These are phyloP conservation scores for Mycosphaerella sp. DNA, from an alignment of 2,329 filamentous ascomycete species.

Conservation along the genomic window DNA sequence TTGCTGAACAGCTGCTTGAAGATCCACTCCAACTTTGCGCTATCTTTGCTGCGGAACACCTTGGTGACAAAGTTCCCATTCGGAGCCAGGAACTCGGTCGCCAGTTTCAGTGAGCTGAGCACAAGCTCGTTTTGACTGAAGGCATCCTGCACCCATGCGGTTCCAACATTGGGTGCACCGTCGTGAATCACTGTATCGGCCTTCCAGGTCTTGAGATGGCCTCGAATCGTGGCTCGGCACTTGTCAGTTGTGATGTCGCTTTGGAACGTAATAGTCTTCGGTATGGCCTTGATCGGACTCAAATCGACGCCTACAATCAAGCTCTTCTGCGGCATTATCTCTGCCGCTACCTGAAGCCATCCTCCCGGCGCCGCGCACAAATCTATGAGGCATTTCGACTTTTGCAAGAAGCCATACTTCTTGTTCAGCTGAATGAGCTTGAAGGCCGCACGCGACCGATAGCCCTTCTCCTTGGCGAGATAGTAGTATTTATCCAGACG, in stretches of 20 bases:
- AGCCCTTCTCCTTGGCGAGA: slow-evolving; percentile 97
- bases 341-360: slow-evolving; percentile 94
- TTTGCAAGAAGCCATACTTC: slow-evolving; percentile 96
- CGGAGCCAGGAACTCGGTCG: slow-evolving; percentile 83
- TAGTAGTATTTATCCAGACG: slow-evolving; percentile 99
- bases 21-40: slow-evolving; percentile 92
- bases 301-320: slow-evolving; percentile 94
- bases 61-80: slow-evolving; percentile 96
- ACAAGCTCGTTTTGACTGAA: slow-evolving; percentile 95
- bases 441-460: slow-evolving; percentile 90
- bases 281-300: slow-evolving; percentile 90
- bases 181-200: slow-evolving; percentile 94
- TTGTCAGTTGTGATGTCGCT: slow-evolving; percentile 98
- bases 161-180: slow-evolving; percentile 95
- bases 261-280: slow-evolving; percentile 89
- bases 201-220: slow-evolving; percentile 92
- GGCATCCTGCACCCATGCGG: slow-evolving; percentile 95
- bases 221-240: slow-evolving; percentile 80
- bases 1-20: slow-evolving; percentile 94
- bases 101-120: slow-evolving; percentile 83
- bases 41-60: slow-evolving; percentile 95
- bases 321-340: slow-evolving; percentile 85
- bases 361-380: slow-evolving; percentile 94
- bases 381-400: slow-evolving; percentile 93
- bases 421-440: slow-evolving; percentile 98